Percentiles rank a stretch among this genome's conserved stretches.
phyloP scores from a whole-genome alignment of 2,329 filamentous ascomycete genomes.

The Sporothrix pallida region DNA sequence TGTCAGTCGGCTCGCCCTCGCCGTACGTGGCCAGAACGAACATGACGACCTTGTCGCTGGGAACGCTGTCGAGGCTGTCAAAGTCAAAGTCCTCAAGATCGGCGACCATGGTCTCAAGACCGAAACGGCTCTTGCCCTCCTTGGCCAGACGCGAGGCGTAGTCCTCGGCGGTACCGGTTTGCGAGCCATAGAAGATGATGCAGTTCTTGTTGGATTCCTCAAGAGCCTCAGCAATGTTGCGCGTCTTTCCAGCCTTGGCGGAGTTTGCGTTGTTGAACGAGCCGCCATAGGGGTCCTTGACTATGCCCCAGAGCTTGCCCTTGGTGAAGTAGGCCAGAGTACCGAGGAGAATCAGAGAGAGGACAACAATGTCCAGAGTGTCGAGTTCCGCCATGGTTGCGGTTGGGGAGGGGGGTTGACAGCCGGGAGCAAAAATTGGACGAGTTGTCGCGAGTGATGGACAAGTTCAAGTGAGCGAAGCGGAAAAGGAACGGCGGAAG shows the following conservation, averaged over 20 bases:
- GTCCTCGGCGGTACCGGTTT: slow-evolving; percentile 97
- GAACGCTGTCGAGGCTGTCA: slow-evolving; percentile 87
- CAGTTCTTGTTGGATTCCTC: slow-evolving; percentile 96
- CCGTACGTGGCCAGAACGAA: slow-evolving; percentile 98
- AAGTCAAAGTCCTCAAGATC: slow-evolving; percentile 98
- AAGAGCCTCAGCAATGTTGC: slow-evolving; percentile 95
- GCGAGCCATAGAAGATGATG: slow-evolving; percentile 97
- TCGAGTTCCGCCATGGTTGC: slow-evolving; percentile 90
- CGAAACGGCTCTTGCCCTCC: slow-evolving; percentile 95
- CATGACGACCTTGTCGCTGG: slow-evolving; percentile 88
- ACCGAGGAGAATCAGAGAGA: slow-evolving; percentile 80
- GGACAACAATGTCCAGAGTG: slow-evolving; percentile 91
- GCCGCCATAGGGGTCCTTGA: slow-evolving; percentile 85
- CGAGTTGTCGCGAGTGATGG: slow-evolving; percentile 12
- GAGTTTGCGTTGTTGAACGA: slow-evolving; percentile 72
- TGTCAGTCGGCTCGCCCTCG: slow-evolving; percentile 97
- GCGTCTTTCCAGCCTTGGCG: slow-evolving; percentile 79
- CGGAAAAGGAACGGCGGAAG: slow-evolving; percentile 20
- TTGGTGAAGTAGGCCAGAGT: slow-evolving; percentile 98
- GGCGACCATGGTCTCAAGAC: slow-evolving; percentile 96
- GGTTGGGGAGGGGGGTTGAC: background rate
- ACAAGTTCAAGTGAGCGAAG: slow-evolving; percentile 18
- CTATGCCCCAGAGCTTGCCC: slow-evolving; percentile 87
- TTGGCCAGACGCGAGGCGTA: slow-evolving; percentile 96
- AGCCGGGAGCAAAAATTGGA: background rate